Percentiles rank a stretch among this genome's conserved stretches.
phyloP scores from a whole-genome alignment of 2,329 filamentous ascomycete species.

The Ambrosiella beaveri region DNA sequence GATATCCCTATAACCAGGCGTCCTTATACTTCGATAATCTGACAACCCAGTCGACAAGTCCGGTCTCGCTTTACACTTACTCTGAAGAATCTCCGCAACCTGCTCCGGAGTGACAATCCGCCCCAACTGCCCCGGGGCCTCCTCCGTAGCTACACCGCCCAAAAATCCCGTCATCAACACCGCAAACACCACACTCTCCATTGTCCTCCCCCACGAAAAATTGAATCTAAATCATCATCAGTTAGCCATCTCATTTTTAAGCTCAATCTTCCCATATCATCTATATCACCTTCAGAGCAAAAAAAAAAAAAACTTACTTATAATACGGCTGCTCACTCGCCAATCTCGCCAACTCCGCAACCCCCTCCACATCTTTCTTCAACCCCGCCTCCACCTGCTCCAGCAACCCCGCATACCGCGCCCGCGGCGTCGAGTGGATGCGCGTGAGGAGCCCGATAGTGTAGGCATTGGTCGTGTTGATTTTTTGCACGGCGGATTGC shows the following conservation, averaged over 20 bases:
- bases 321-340: constrained; percentile 89
- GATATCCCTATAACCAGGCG: too few relatives aligned
- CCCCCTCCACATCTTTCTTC: constrained; percentile 50
- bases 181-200: constrained; percentile 58
- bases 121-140: constrained; percentile 36
- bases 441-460: constrained; percentile 8
- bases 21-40: too few relatives aligned
- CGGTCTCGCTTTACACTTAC: constrained; percentile 25
- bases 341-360: constrained; percentile 51
- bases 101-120: constrained; percentile 76
- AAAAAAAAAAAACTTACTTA: constrained; percentile 39
- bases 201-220: constrained; percentile 61
- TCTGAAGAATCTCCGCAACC: constrained; percentile 58
- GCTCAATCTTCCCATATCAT: background rate
- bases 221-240: constrained; percentile 47
- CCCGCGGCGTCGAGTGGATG: constrained; percentile 69
- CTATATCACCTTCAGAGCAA: background rate
- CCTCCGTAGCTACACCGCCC: constrained; percentile 46
- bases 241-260: background rate
- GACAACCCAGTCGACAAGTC: too few relatives aligned
- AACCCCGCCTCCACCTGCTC: constrained; percentile 55
- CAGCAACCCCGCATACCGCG: constrained; percentile 40
- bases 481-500: constrained; percentile 6
- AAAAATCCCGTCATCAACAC: constrained; percentile 54
- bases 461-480: constrained; percentile 7